Evolutionary conservation across 805 yeast genomes (phyloP), one percentile per base, ranked within the genome.

Genomic region (Metschnikowia aberdeeniae): DNA sequence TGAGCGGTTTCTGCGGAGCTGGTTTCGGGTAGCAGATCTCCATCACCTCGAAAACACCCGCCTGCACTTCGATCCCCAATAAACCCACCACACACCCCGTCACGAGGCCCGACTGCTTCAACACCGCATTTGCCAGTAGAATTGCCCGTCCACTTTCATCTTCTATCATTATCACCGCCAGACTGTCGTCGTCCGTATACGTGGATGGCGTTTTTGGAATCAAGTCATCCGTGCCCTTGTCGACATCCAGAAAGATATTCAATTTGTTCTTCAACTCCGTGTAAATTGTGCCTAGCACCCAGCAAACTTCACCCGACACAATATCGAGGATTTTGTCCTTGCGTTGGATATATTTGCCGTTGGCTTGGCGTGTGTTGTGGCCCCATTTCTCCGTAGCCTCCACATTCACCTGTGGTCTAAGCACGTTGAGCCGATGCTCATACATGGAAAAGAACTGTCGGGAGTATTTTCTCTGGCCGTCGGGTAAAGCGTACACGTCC

Each of bases 21-120:
- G 77, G 62, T 10, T 74, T 73, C 0, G 98, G 96, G 54, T 80
- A 85, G 1, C 78, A 78, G 1, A 90, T 71, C 58, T 90, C 98
- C 54, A 87, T 78, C 5, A 88, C 87, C 47, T 85, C 86, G 62
- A 93, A 90, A 2, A 82, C 72, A 3, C 98, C 98, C 0, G 89
- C 82, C 37, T 77, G 81, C 7, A 85, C 74, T 60, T 90, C 97
- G 68, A 87, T 81, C 0, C 99, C 99, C 9, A 89, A 62, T 1
- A 89, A 77, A 0, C 92, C 98, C 6, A 89, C 80, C 0, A 90
- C 84, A n/a, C 82, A 76, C 4, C 99, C 99, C 0, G 97, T 93
- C 0, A 90, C 95, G 22, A 92, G 69, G 2, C 84, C 76, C 14
- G 78, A 70, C 6, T 63, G 59, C 41, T 70, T 68, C 35, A 86